Base-by-base conservation (phyloP, 1,284 basidiomycete genomes). In the Leccinum ponderosum region DNA sequence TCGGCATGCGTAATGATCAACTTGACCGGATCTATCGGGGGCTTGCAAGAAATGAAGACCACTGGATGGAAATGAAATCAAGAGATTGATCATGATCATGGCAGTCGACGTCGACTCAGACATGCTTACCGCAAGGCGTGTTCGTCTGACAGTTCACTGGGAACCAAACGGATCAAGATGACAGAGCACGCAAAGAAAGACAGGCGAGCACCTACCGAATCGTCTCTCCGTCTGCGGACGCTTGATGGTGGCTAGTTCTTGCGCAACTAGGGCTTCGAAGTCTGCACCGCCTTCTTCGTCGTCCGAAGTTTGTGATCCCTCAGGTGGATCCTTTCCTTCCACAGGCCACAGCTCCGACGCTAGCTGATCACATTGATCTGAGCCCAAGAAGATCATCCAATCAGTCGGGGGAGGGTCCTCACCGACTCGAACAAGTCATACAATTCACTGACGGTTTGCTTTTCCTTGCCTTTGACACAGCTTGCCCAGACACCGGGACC, bases 401-500 rank as follows among this genome's bases (percentile, higher is more conserved):
- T 7, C 29, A 9, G 42, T 33, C 20, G 14, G 52, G 14, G 17
- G 44, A 53, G 14, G 20, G 35, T 54, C 39, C 68, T 69, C 65
- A 92, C 91, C 58, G 82, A 83, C 64, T 91, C 89, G 61, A 94
- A 90, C 11, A 94, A 69, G 70, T 91, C 89, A 65, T 87, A 90
- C 44, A 91, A 73, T 70, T 94, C 92, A 35, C 86, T 84, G 4
- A 91, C 82, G 0, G 89, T 83, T 68, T 87, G 87, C 63, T 82
- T 89, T 72, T 94, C 91, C 68, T 89, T 93, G 20, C 91, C 91
- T 72, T 89, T 90, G 29, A 91, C 82, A 64, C 90, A 93, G 66
- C 87, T 91, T 6, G 86, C 87, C 91, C 91, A 93, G 15, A 93
- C 77, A 22, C 91, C 91, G 42, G 91, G 91, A 6, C 91, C 90